Base-by-base conservation (phyloP, 345 rosid genomes). In the Excoecaria cochinchinensis region DNA sequence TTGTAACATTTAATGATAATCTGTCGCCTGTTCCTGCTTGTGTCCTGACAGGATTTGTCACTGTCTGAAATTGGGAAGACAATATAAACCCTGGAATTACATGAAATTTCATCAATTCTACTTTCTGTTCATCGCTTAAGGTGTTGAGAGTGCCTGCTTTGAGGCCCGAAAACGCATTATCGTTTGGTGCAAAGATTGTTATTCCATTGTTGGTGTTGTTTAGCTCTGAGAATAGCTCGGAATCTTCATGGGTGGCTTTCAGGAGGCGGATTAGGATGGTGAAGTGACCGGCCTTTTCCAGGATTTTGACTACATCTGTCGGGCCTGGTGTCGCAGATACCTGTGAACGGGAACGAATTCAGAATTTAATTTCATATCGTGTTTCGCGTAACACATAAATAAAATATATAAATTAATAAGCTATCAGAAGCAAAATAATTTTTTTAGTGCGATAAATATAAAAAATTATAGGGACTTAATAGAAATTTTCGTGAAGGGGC, bases 41-140 rank as follows among this genome's bases (percentile, higher is more conserved):
- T 25, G 87, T 85, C 25, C 74, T 76, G 1, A 85, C 79, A 1
- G 88, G 88, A 67, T 85, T 85, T 52, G 82, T 85, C 67, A 78
- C 86, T 0, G 88, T 85, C 74, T 81, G 86, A 75, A 85, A 85
- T 55, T 78, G 84, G 25, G 86, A 17, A 51, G 40, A 57, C 8
- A 83, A 59, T 48, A 85, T 69, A 57, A 24, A 74, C 21, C 69
- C 57, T 8, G 86, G 84, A 21, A 85, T 51, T 12, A 83, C 72
- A 58, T 85, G 88, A 76, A 80, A 85, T 74, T 83, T 81, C 60
- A 83, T 77, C 44, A 84, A 25, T 68, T 83, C 81, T 3, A 73
- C 75, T 79, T 85, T 84, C 67, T 78, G 77, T 69, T 72, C 74
- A 52, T 75, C 74, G 76, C 64, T 71, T 59, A 79, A 9, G 24